These are phyloP conservation scores for Calonectria pseudoreteaudii DNA, from an alignment of 2,329 filamentous ascomycete genomes.

Conservation along the genomic window DNA sequence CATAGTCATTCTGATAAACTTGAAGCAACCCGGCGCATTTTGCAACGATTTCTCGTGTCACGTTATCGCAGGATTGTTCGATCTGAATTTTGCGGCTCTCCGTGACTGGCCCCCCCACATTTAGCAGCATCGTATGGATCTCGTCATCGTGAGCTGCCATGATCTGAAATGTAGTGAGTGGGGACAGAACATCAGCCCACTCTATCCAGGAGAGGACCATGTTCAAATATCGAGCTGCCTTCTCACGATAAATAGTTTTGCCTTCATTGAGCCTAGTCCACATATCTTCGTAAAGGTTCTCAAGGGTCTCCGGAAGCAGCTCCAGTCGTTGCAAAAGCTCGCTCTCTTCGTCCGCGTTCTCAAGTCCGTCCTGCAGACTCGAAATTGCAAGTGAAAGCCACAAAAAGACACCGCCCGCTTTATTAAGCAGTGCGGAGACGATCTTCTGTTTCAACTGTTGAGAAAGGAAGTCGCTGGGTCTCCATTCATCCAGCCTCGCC, in stretches of 20 bases:
- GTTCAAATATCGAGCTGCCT: neutral
- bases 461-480: neutral
- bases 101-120: neutral
- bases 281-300: neutral
- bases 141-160: neutral
- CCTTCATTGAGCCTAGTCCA: neutral
- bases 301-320: neutral
- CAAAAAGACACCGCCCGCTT: neutral
- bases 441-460: neutral
- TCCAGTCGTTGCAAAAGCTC: neutral
- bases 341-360: neutral
- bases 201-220: neutral
- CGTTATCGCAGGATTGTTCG: neutral
- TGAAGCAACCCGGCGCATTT: neutral
- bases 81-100: neutral
- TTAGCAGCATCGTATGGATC: neutral
- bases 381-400: neutral
- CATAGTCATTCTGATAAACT: neutral
- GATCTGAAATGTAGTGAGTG: neutral
- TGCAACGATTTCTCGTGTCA: neutral
- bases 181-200: rapidly evolving
- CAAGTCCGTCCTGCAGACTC: neutral
- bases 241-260: neutral
- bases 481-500: neutral
- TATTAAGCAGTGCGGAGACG: neutral